Evolutionary conservation across 331 rosid genomes (phyloP), one percentile per base, ranked within the genome.

Genomic region (Ulmus americana): DNA sequence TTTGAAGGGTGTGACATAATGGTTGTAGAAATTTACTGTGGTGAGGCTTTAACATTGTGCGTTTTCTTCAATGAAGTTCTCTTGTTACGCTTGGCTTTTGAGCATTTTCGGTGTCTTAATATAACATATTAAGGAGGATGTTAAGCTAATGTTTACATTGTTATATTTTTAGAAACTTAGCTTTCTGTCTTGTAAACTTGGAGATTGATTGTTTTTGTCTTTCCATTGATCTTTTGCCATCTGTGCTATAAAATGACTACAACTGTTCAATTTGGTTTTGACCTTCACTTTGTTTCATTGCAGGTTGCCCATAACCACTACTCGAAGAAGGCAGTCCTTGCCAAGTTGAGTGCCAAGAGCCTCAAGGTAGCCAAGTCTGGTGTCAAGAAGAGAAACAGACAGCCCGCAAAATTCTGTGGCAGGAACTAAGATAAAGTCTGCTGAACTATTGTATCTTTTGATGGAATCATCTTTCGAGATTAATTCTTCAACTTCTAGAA

Each of bases 281-380:
- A 45, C 14, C 6, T 20, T 67, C 22, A n/a, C 6, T 5, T 3
- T 6, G 44, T 60, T 55, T 12, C 35, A 16, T 39, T 59, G 45
- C 76, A 94, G 97, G 95, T 87, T 59, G 84, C 74, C 10, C 57
- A 70, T 14, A 90, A 89, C 83, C 56, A 74, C 82, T 94, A 94
- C 83, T 84, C 90, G 9, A 90, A 81, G 80, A 81, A 87, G 51
- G 95, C 91, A 5, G 95, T 95, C 41, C 90, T 94, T 59, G 87
- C 99, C 70, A 85, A 97, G 87, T 71, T 94, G 83, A 90, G 97
- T 70, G 97, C 74, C 35, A 97, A 85, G 55, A 94, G 99, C 87
- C 90, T 94, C 55, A 90, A 70, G 84, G 95, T 94, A 58, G 75
- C 91, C 35, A 90, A 94, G 81, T 94, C 99, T 15, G 97, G 99